Conservation (phyloP, 140 eudicot genomes). For the Flaveria floridana region DNA sequence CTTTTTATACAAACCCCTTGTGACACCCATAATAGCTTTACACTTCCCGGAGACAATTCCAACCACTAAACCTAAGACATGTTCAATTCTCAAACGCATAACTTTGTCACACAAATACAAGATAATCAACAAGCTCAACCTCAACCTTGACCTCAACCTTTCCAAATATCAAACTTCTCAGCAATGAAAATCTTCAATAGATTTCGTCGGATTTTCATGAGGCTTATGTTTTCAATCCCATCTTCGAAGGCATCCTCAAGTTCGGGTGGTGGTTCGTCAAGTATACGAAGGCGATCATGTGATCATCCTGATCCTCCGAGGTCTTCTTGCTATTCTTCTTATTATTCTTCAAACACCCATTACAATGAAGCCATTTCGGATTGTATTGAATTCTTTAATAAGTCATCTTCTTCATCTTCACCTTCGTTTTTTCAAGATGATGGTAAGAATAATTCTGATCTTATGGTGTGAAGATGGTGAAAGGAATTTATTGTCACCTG, state of each 20-base stretch:
- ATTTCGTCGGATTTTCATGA: constrained; percentile 54
- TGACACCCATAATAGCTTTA: constrained; percentile 55
- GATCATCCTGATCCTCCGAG: constrained; percentile 61
- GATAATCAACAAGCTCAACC: neutral
- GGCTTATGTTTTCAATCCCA: constrained; percentile 46
- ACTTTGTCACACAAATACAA: constrained; percentile 44
- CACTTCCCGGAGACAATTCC: constrained; percentile 56
- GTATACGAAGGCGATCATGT: constrained; percentile 42
- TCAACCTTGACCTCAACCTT: neutral
- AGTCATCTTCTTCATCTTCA: constrained; percentile 47
- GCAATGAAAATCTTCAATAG: constrained; percentile 63
- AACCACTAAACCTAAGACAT: constrained; percentile 34
- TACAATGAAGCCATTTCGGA: constrained; percentile 75
- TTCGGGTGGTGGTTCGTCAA: constrained; percentile 25
- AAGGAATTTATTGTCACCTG: no score
- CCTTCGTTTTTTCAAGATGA: constrained; percentile 37
- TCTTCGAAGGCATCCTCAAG: constrained; percentile 25
- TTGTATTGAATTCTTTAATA: constrained; percentile 76
- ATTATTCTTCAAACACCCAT: constrained; percentile 59
- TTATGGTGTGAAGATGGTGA: no score
- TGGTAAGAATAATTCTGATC: no score
- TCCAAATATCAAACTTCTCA: constrained; percentile 33
- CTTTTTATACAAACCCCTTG: constrained; percentile 43
- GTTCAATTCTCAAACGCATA: constrained; percentile 34
- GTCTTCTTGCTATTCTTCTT: constrained; percentile 47